A percentile compares a stretch with the other conserved stretches of the same genome.
phyloP scores from a whole-genome alignment of 805 yeast genomes.

The Candida montana region DNA sequence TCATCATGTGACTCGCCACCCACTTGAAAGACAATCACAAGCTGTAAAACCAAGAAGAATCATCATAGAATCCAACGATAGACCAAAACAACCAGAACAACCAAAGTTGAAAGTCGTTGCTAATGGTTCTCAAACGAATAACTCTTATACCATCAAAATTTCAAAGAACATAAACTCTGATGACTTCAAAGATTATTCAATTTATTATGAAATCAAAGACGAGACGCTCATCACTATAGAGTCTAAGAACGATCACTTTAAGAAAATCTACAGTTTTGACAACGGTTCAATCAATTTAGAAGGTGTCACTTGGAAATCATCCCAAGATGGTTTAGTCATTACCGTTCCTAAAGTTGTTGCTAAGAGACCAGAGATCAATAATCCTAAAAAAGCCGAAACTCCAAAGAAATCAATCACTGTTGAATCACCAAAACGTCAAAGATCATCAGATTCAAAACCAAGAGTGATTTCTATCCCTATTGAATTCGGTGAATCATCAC shows the following conservation, averaged over 20 bases:
- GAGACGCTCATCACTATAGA: constrained; percentile 9
- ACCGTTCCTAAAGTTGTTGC: constrained; percentile 14
- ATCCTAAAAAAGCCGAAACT: background rate
- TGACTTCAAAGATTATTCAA: constrained; percentile 15
- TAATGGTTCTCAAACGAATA: constrained; percentile 5
- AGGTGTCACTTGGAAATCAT: constrained; percentile 15
- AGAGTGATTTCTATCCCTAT: constrained; percentile 12
- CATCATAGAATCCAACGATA: too few relatives aligned
- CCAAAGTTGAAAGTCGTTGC: constrained; percentile 5
- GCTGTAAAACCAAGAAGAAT: background rate
- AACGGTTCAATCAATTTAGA: constrained; percentile 10
- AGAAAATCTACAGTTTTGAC: constrained; percentile 15
- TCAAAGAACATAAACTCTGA: constrained; percentile 11
- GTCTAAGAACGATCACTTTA: constrained; percentile 15
- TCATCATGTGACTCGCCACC: background rate
- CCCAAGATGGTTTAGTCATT: constrained; percentile 10
- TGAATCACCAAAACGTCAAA: background rate
- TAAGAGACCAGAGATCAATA: background rate
- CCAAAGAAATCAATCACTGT: background rate
- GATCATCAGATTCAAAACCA: constrained; percentile 2
- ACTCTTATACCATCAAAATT: constrained; percentile 14
- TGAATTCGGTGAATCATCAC: constrained; percentile 3
- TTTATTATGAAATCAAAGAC: constrained; percentile 11
- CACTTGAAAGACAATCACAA: background rate
- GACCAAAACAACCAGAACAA: background rate